Conservation (phyloP, 2,329 filamentous ascomycete genomes). For the Colletotrichum sidae region DNA sequence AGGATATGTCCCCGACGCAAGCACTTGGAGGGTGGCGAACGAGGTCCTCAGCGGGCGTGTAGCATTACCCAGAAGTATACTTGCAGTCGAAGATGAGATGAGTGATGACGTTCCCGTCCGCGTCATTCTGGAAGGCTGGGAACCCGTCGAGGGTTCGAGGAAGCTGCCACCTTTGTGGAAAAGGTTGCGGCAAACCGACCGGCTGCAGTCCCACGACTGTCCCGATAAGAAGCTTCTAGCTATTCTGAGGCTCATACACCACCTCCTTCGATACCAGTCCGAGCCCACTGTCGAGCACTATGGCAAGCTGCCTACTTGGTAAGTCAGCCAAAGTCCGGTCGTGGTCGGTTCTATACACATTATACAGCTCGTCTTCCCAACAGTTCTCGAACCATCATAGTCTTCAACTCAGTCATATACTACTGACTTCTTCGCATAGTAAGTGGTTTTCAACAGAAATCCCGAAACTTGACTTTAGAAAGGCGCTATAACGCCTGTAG, state of each 20-base stretch:
- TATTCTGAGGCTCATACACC: constrained; percentile 41
- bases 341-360: neutral
- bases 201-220: constrained; percentile 41
- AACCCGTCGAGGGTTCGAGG: constrained; percentile 41
- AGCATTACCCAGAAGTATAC: constrained; percentile 14
- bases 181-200: constrained; percentile 40
- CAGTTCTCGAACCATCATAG: constrained; percentile 40
- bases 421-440: constrained; percentile 47
- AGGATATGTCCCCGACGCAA: constrained; percentile 1
- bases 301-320: constrained; percentile 42
- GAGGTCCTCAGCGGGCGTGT: constrained; percentile 36
- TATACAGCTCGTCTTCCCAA: neutral
- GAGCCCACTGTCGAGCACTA: constrained; percentile 40
- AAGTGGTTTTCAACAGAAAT: neutral
- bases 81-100: constrained; percentile 37
- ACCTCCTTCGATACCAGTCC: constrained; percentile 42
- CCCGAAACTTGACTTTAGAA: no score
- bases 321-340: constrained; percentile 36
- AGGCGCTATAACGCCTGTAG: neutral
- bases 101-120: constrained; percentile 42
- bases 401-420: constrained; percentile 43
- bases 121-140: constrained; percentile 43
- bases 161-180: constrained; percentile 42
- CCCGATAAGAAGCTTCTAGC: constrained; percentile 40
- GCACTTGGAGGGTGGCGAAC: constrained; percentile 42